Conservation (phyloP, 176 grass and related monocot species). For the Dendrocalamus sinicus region DNA sequence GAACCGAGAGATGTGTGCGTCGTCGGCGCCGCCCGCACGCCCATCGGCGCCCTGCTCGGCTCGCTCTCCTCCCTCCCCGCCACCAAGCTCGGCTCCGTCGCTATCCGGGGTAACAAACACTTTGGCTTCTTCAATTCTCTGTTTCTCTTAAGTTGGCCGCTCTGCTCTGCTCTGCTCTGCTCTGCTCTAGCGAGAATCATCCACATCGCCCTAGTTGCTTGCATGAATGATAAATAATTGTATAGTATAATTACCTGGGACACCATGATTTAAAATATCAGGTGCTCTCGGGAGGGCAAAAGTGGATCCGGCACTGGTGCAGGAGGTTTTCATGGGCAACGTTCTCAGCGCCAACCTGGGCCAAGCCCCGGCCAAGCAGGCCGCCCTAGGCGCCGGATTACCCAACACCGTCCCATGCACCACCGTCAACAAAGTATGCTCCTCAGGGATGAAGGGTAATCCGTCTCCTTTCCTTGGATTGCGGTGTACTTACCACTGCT, state of each 20-base stretch:
- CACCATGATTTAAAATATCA: not conserved
- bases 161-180: not conserved
- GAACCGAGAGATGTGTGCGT: slow-evolving; percentile 66
- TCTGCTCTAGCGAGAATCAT: not conserved
- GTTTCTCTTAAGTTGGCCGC: not conserved
- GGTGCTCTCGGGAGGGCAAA: slow-evolving; percentile 77
- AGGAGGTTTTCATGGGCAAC: slow-evolving; percentile 97
- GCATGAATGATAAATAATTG: not conserved
- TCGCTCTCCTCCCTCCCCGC: slow-evolving; percentile 81
- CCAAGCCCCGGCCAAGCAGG: slow-evolving; percentile 91
- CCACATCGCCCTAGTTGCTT: not conserved
- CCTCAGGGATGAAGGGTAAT: slow-evolving; percentile 91
- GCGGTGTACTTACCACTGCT: not conserved
- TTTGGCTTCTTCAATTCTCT: no score
- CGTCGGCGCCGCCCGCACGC: slow-evolving; percentile 90
- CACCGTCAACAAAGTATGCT: slow-evolving; percentile 93
- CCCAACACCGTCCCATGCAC: slow-evolving; percentile 86
- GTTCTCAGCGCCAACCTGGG: slow-evolving; percentile 94
- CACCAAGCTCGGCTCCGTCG: slow-evolving; percentile 82
- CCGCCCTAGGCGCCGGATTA: slow-evolving; percentile 78
- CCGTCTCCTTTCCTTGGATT: not conserved
- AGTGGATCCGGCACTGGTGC: slow-evolving; percentile 71
- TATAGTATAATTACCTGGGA: no score
- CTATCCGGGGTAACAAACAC: slow-evolving; percentile 62
- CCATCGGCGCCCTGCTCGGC: slow-evolving; percentile 83